Evolutionary conservation across 306 rosid genomes (phyloP).

Genomic region (Vigna nakashimae): DNA sequence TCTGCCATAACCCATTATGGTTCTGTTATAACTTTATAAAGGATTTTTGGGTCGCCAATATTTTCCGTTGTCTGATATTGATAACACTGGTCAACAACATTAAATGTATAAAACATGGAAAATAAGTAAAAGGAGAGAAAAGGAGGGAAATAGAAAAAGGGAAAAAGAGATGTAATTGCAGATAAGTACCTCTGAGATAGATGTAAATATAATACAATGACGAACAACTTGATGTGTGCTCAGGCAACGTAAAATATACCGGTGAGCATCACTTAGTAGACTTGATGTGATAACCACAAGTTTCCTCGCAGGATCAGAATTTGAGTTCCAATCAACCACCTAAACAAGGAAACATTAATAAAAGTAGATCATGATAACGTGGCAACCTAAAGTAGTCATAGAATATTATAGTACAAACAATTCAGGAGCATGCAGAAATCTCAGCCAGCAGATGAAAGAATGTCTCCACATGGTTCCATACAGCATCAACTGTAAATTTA

Average conservation of each 20-base stretch:
- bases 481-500: constrained; percentile 10
- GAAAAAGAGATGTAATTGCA: constrained; percentile 36
- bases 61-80: too few relatives aligned
- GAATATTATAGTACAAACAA: constrained; percentile 4
- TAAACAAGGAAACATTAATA: constrained; percentile 43
- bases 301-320: constrained; percentile 60
- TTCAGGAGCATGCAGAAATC: neutral
- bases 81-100: neutral
- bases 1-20: too few relatives aligned
- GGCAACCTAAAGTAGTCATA: neutral
- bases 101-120: constrained; percentile 9
- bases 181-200: constrained; percentile 85
- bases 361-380: constrained; percentile 24
- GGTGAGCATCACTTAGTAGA: constrained; percentile 88
- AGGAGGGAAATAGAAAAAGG: constrained; percentile 17
- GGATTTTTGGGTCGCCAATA: too few relatives aligned
- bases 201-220: constrained; percentile 72
- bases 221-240: constrained; percentile 73
- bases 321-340: constrained; percentile 82
- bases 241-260: constrained; percentile 89
- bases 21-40: too few relatives aligned
- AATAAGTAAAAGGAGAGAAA: neutral
- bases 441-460: neutral
- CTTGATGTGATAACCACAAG: constrained; percentile 74
- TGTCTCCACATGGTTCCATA: neutral